Base-by-base conservation (phyloP, 768 basidiomycete species). In the Termitomyces sp. region DNA sequence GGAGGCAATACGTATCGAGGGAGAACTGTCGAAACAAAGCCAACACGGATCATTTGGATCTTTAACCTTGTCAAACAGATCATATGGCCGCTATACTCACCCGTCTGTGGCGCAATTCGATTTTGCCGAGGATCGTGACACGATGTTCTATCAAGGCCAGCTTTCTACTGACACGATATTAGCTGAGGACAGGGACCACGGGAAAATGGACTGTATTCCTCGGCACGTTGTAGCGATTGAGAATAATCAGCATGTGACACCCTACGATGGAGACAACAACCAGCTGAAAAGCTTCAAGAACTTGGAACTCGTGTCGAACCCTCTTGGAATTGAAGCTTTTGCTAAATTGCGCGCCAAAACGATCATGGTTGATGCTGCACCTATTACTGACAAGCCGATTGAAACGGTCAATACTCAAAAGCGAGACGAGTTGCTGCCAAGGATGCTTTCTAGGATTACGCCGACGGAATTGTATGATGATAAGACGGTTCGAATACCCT, bases 401-500 rank as follows among this genome's bases (percentile, higher is more conserved):
- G 45, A 44, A 29, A 18, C 36, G 39, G 7, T 36, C 35, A n/a
- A 41, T 25, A 16, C 40, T 44, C 25, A 16, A 16, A 33, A 43
- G 5, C 16, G 3, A 25, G n/a, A 22, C 15, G 4, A 45, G 18
- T 13, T 18, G 3, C 12, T 48, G 20, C n/a, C 16, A 45, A 43
- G 43, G 15, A 16, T 13, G 9, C 33, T 45, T 2, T 63, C 66
- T 44, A 65, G 58, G 15, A 62, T 32, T 43, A 59, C 71, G 18
- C 80, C 82, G 10, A 60, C 66, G 33, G 76, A 77, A 32, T 57
- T 84, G 15, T 69, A 72, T 47, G 75, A 77, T 48, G 54, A 62
- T 35, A 72, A 74, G 55, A 85, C 84, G 15, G 64, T 85, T 27
- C 64, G 64, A 36, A 65, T 80, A 39, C 76, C 79, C 7, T 57